A percentile compares a stretch with the other conserved stretches of the same genome.
Conservation (phyloP, 495 filamentous ascomycete genomes). For the Chlorociboria aeruginascens region DNA sequence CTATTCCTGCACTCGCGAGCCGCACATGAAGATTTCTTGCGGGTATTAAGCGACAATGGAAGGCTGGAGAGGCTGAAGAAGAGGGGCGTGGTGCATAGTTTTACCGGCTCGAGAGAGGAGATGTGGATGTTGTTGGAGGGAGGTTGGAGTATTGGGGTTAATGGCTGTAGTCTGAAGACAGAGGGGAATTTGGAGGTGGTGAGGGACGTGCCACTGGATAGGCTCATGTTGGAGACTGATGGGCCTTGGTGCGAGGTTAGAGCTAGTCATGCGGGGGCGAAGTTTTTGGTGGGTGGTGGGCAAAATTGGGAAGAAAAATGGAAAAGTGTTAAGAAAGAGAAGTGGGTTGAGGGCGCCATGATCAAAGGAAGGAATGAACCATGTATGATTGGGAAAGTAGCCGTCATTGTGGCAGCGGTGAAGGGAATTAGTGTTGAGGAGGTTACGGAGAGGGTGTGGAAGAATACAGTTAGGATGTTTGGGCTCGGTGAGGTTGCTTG, state of each 20-base stretch:
- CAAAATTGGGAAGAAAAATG: constrained; percentile 22
- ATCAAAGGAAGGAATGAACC: constrained; percentile 92
- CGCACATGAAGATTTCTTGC: constrained; percentile 55
- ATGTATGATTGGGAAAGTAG: constrained; percentile 71
- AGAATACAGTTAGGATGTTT: constrained; percentile 73
- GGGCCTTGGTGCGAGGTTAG: constrained; percentile 54
- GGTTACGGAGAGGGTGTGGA: constrained; percentile 78
- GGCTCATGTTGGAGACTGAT: constrained; percentile 67
- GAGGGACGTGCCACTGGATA: constrained; percentile 50
- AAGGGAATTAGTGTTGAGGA: constrained; percentile 71
- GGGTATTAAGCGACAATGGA: constrained; percentile 30
- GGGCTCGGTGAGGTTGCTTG: constrained; percentile 40
- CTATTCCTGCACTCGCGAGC: constrained; percentile 66
- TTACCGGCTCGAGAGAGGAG: constrained; percentile 60
- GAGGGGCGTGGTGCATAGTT: constrained; percentile 61
- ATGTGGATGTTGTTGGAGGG: constrained; percentile 51
- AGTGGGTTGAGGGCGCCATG: constrained; percentile 69
- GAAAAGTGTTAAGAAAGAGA: constrained; percentile 78
- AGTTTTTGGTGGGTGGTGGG: constrained; percentile 30
- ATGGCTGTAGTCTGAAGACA: constrained; percentile 64
- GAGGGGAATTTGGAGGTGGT: constrained; percentile 62
- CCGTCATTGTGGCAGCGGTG: constrained; percentile 69
- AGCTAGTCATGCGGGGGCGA: constrained; percentile 47
- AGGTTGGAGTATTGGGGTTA: constrained; percentile 60
- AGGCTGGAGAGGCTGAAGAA: constrained; percentile 43